Percentiles rank a stretch among this genome's conserved stretches.
phyloP scores from a whole-genome alignment of 108 stramenopile species.

The Nitzschia sp. region DNA sequence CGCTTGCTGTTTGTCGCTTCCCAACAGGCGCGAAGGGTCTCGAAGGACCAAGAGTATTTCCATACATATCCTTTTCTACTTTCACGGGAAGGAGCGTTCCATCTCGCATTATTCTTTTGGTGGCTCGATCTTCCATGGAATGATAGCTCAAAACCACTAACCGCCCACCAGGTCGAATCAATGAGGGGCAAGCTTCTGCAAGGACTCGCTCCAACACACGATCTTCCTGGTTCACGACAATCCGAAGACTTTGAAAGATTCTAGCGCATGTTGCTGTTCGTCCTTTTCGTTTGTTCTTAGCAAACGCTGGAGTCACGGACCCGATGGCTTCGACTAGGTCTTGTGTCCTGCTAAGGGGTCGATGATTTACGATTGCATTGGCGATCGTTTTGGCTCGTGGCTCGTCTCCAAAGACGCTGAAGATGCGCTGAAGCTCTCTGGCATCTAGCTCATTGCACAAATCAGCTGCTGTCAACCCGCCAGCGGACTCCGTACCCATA shows the following conservation, averaged over 20 bases:
- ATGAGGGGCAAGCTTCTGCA: conserved; percentile 59
- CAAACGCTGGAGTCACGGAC: conserved; percentile 73
- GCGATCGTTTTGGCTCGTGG: conserved; percentile 75
- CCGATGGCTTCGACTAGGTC: conserved; percentile 82
- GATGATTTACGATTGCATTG: conserved; percentile 65
- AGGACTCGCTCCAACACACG: conserved; percentile 65
- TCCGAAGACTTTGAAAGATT: conserved; percentile 88
- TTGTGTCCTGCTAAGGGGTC: conserved; percentile 76
- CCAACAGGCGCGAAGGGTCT: conserved; percentile 73
- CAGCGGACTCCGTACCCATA: conserved; percentile 50
- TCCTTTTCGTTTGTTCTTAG: conserved; percentile 70
- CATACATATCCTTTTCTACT: conserved; percentile 74
- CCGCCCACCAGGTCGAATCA: conserved; percentile 61
- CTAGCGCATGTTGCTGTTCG: conserved; percentile 81
- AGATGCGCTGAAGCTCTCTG: conserved; percentile 66
- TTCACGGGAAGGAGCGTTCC: conserved; percentile 46
- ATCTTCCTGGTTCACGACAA: conserved; percentile 93
- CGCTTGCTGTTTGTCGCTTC: conserved; percentile 69
- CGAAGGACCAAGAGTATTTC: conserved; percentile 60
- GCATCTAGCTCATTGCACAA: conserved; percentile 88
- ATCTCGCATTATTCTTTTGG: conserved; percentile 86
- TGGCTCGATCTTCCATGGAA: conserved; percentile 89
- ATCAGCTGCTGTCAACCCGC: conserved; percentile 78
- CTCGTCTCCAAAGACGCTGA: conserved; percentile 86
- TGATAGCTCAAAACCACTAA: conserved; percentile 93